Base-by-base conservation (phyloP, 2,329 filamentous ascomycete species). In the Pseudofabraea citricarpa region DNA sequence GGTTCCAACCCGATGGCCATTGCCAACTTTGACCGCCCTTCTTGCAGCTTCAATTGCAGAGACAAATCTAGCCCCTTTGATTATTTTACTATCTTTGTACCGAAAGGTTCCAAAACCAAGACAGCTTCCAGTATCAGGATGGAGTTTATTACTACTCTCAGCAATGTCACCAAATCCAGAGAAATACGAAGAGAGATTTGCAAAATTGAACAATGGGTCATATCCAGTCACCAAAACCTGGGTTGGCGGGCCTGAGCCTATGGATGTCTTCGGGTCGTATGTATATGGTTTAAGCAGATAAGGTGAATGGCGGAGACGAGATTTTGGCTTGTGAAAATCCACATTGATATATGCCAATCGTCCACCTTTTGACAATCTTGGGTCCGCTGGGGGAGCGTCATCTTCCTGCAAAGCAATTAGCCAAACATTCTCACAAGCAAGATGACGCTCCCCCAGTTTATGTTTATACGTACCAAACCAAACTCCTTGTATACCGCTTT, bases 161-260 rank as follows among this genome's bases (percentile, higher is more conserved):
- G 85, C 85, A 50, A 98, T 90, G 46, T 95, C 88, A 41, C 90
- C 90, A 66, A 86, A 95, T 3, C 78, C 80, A 15, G 83, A 79
- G 61, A 95, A 94, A 42, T 87, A 77, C 36, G 84, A 79, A 15
- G 78, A 79, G 40, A 95, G 76, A 56, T 88, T 87, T 43, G 81
- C 77, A 56, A 95, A 87, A 10, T 88, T 79, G 31, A 87, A 84
- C 51, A 97, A 71, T 6, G 91, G 90, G 64, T 97, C 93, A 62
- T 96, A 96, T n/a, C 90, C 89, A n/a, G 83, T 90, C 16, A 96
- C 89, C 4, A 97, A 84, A 38, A 98, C 81, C 62, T 95, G 89
- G 2, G 86, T 89, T 2, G 93, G 88, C 12, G 91, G 91, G 0
- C 89, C 89, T 19, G 90, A 88, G 0, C 90, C 91, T 55, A 94